Percentiles rank a stretch among this genome's conserved stretches.
These are phyloP conservation scores for Amylostereum areolatum DNA, from an alignment of 1,284 basidiomycete genomes.

Conservation along the genomic window DNA sequence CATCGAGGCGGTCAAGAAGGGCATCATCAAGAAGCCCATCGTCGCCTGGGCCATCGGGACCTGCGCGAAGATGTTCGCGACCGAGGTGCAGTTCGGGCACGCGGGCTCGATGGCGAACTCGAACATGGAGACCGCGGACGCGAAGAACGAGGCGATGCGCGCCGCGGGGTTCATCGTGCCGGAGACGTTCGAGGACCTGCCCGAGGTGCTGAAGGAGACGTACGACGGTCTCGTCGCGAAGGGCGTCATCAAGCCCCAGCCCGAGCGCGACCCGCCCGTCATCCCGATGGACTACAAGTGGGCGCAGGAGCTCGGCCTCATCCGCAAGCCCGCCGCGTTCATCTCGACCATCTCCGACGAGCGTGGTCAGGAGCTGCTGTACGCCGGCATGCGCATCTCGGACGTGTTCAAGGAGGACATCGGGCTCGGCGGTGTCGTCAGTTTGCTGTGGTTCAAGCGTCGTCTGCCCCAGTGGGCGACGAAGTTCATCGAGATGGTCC, in stretches of 20 bases:
- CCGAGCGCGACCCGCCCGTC: conserved; percentile 86
- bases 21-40: conserved; percentile 96
- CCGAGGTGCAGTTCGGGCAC: conserved; percentile 99
- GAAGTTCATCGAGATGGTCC: conserved; percentile 99
- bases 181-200: conserved; percentile 96
- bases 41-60: conserved; percentile 99
- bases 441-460: conserved; percentile 97
- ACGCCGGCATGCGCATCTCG: conserved; percentile 98
- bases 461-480: conserved; percentile 80
- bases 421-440: conserved; percentile 95
- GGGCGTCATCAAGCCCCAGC: conserved; percentile 68
- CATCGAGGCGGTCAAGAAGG: conserved; percentile 94
- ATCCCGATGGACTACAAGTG: conserved; percentile 99
- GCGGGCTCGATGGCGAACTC: conserved; percentile 98
- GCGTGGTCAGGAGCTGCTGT: conserved; percentile 96
- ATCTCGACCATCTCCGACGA: conserved; percentile 99
- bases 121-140: conserved; percentile 93
- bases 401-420: conserved; percentile 99
- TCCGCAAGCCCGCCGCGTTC: conserved; percentile 98
- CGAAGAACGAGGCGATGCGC: conserved; percentile 96
- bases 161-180: conserved; percentile 95
- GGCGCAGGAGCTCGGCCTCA: conserved; percentile 97
- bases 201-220: conserved; percentile 75
- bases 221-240: conserved; percentile 79
- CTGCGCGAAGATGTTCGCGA: conserved; percentile 99